Percentiles rank a stretch among this genome's conserved stretches.
phyloP scores from a whole-genome alignment of 106 monocot species.

The Vanilla planifolia region DNA sequence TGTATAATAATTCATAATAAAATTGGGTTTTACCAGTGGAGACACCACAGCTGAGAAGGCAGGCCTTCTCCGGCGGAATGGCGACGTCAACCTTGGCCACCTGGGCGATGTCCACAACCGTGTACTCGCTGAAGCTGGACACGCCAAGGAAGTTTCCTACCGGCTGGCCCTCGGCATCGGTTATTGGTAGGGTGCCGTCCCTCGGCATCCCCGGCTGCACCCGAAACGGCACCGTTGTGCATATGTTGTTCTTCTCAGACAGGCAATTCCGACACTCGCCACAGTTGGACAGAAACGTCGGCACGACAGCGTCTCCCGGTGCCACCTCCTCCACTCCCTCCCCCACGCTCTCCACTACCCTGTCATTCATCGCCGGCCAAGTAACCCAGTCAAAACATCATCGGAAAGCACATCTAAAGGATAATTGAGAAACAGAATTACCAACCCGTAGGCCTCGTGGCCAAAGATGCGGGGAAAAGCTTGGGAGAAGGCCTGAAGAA shows the following conservation, averaged over 20 bases:
- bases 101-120: conserved; percentile 69
- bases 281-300: conserved; percentile 63
- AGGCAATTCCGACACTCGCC: conserved; percentile 54
- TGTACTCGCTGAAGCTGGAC: conserved; percentile 91
- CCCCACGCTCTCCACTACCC: conserved; percentile 90
- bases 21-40: conserved; percentile 79
- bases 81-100: conserved; percentile 41
- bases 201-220: conserved; percentile 38
- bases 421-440: background rate
- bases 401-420: background rate
- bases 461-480: conserved; percentile 57
- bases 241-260: conserved; percentile 66
- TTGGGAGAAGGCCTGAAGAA: background rate
- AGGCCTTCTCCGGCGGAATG: conserved; percentile 61
- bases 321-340: conserved; percentile 51
- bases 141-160: conserved; percentile 52
- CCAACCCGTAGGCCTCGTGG: conserved; percentile 85
- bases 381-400: too few relatives aligned
- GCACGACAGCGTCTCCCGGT: conserved; percentile 71
- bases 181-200: conserved; percentile 33
- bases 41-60: conserved; percentile 87
- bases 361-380: too few relatives aligned
- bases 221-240: conserved; percentile 31
- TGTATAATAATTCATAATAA: too few relatives aligned
- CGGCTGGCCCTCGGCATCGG: conserved; percentile 21